Evolutionary conservation across 2,329 filamentous ascomycete genomes (phyloP).

Genomic region (Endocalyx cinctus): DNA sequence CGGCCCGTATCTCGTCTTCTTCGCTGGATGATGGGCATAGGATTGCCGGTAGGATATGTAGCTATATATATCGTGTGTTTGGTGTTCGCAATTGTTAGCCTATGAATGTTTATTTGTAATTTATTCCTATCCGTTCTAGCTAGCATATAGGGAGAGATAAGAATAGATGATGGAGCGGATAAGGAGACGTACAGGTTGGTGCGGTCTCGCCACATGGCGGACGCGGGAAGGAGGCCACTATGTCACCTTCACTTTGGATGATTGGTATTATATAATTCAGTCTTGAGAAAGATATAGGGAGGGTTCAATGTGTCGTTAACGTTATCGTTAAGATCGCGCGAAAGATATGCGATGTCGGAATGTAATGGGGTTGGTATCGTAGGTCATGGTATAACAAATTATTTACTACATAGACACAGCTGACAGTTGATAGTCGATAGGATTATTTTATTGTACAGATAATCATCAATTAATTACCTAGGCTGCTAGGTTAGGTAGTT

Average conservation of each 20-base stretch:
- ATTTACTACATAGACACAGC: too few species aligned
- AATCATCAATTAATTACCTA: too few species aligned
- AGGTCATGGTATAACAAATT: too few species aligned
- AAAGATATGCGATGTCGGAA: too few species aligned
- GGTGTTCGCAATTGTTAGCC: too few species aligned
- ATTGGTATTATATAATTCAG: slow-evolving; percentile 5
- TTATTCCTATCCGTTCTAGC: too few species aligned
- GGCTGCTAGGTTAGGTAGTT: too few species aligned
- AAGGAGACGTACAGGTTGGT: slow-evolving; percentile 77
- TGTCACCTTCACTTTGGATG: slow-evolving; percentile 19
- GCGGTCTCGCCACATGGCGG: slow-evolving; percentile 97
- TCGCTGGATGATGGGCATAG: slow-evolving; percentile 88
- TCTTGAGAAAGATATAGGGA: slow-evolving; percentile 4
- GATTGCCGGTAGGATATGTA: slow-evolving; percentile 99
- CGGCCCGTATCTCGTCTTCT: slow-evolving; percentile 67
- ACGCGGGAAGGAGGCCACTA: slow-evolving; percentile 35
- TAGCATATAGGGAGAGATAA: slow-evolving; percentile 10
- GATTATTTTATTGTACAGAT: too few species aligned
- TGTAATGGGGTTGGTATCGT: too few species aligned
- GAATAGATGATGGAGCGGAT: slow-evolving; percentile 14
- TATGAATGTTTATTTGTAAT: too few species aligned
- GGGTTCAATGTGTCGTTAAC: slow-evolving; percentile 7
- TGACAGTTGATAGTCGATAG: too few species aligned
- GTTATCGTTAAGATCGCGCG: too few species aligned
- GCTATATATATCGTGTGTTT: slow-evolving; percentile 54